Percentiles rank a stretch among this genome's conserved stretches.
These are phyloP conservation scores for Aspergillus quadrilineatus DNA, from an alignment of 2,329 filamentous ascomycete genomes.

Conservation along the genomic window DNA sequence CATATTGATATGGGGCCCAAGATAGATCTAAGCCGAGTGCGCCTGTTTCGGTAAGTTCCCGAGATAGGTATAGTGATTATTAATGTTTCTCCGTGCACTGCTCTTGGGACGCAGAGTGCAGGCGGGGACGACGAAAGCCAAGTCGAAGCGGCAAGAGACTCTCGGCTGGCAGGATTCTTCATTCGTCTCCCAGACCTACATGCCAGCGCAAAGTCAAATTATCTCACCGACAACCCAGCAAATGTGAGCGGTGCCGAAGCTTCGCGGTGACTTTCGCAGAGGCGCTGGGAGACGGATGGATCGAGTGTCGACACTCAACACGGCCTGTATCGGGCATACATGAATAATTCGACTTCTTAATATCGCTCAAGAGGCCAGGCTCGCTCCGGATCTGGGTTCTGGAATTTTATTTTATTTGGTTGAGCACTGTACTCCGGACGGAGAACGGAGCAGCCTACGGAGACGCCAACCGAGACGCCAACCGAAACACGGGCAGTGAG, in stretches of 20 bases:
- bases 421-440: no score
- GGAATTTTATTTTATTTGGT: background rate
- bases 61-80: background rate
- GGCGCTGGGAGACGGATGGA: background rate
- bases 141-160: background rate
- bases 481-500: background rate
- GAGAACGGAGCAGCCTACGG: background rate
- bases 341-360: no score
- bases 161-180: conserved; percentile 1
- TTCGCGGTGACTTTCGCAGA: conserved; percentile 15
- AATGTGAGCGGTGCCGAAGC: conserved; percentile 18
- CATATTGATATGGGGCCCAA: background rate
- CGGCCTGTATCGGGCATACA: background rate
- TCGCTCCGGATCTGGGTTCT: background rate
- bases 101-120: conserved; percentile 13
- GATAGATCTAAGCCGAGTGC: background rate
- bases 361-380: background rate
- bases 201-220: conserved; percentile 15
- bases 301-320: background rate
- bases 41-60: background rate
- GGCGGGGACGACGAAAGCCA: conserved; percentile 1
- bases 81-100: conserved; percentile 2
- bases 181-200: conserved; percentile 4
- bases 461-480: conserved; percentile 4
- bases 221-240: conserved; percentile 15